Evolutionary conservation across 202 grass and related monocot genomes (phyloP).

Genomic region (Carex arenaria): DNA sequence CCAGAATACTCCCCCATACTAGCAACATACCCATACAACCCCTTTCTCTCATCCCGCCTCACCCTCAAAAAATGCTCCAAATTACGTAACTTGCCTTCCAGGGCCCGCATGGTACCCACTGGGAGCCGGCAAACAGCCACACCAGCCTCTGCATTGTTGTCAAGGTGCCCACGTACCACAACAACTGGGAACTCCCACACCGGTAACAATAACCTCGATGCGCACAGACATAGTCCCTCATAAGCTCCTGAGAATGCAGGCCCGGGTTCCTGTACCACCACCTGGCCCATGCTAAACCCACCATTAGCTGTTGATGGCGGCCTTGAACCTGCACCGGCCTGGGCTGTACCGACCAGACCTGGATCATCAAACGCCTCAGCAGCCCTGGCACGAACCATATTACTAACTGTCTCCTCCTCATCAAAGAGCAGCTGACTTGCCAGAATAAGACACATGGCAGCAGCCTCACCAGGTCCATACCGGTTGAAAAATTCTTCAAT

Average conservation of each 20-base stretch:
- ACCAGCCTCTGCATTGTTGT: constrained; percentile 43
- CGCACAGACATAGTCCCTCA: constrained; percentile 93
- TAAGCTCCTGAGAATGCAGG: constrained; percentile 91
- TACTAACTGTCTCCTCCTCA: constrained; percentile 78
- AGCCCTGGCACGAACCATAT: constrained; percentile 69
- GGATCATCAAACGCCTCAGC: constrained; percentile 95
- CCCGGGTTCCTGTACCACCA: constrained; percentile 79
- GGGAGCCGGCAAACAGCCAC: constrained; percentile 70
- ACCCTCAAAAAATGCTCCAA: constrained; percentile 91
- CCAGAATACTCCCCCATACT: constrained; percentile 79
- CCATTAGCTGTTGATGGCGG: constrained; percentile 62
- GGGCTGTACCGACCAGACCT: constrained; percentile 70
- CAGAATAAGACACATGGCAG: constrained; percentile 95
- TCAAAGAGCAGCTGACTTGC: constrained; percentile 68
- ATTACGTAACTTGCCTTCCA: constrained; percentile 77
- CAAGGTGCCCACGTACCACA: constrained; percentile 46
- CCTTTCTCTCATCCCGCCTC: constrained; percentile 94
- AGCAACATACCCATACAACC: constrained; percentile 89
- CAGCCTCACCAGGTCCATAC: constrained; percentile 80
- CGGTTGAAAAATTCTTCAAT: constrained; percentile 93
- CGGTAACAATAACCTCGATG: constrained; percentile 85
- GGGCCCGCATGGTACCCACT: constrained; percentile 64
- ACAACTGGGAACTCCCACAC: constrained; percentile 89
- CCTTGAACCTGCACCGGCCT: constrained; percentile 60
- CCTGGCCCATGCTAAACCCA: constrained; percentile 98